These are phyloP conservation scores for Paecilomyces sp. DNA, from an alignment of 2,329 filamentous ascomycete species.

Conservation along the genomic window DNA sequence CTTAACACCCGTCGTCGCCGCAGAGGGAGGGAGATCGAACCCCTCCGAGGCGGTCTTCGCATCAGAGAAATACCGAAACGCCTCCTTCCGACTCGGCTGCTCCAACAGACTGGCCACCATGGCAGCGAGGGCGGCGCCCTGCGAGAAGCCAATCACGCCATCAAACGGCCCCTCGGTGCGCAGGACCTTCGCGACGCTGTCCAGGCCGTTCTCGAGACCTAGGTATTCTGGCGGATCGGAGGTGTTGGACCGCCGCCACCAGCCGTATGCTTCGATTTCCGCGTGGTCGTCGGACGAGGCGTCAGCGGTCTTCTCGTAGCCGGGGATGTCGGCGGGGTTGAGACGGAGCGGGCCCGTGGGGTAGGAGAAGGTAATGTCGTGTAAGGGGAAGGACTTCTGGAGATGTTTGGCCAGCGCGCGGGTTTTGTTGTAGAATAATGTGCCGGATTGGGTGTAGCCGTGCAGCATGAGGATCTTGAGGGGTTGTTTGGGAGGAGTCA, in stretches of 20 bases:
- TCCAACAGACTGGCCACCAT: conserved; percentile 71
- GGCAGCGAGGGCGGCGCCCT: conserved; percentile 66
- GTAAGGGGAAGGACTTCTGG: conserved; percentile 61
- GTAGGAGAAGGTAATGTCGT: conserved; percentile 56
- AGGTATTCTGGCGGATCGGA: conserved; percentile 59
- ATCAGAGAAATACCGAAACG: conserved; percentile 40
- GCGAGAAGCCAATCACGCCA: conserved; percentile 74
- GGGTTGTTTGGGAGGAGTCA: conserved; percentile 13
- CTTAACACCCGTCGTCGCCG: conserved; percentile 11
- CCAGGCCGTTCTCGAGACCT: conserved; percentile 63
- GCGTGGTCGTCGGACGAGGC: conserved; percentile 31
- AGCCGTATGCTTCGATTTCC: conserved; percentile 64
- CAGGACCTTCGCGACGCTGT: conserved; percentile 55
- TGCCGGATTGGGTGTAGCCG: conserved; percentile 84
- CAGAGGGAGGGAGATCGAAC: background rate
- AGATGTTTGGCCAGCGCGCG: conserved; percentile 78
- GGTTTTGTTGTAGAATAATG: conserved; percentile 80
- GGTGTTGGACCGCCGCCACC: conserved; percentile 65
- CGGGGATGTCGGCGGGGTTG: conserved; percentile 60
- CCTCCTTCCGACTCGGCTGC: conserved; percentile 28
- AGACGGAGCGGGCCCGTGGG: conserved; percentile 63
- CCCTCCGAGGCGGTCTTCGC: conserved; percentile 11
- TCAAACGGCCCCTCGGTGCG: conserved; percentile 61
- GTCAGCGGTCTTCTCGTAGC: conserved; percentile 38
- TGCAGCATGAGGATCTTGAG: conserved; percentile 72